Evolutionary conservation across 2,329 filamentous ascomycete species (phyloP).

Genomic region (Fusarium irregulare): DNA sequence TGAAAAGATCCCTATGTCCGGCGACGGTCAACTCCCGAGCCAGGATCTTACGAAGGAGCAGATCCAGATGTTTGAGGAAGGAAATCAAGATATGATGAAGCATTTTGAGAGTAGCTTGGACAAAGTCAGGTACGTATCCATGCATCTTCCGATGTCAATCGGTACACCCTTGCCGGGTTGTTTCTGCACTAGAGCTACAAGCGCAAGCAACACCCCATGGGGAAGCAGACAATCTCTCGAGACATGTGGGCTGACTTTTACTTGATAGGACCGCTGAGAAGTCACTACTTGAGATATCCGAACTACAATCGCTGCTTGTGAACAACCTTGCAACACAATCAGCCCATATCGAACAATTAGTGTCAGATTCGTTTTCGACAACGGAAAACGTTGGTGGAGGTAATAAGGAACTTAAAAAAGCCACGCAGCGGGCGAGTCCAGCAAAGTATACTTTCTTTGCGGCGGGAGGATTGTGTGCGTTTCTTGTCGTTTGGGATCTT

Average conservation of each 20-base stretch:
- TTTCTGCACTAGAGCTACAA: constrained; percentile 10
- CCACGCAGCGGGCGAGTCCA: constrained; percentile 76
- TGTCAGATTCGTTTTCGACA: constrained; percentile 83
- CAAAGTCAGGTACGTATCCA: constrained; percentile 82
- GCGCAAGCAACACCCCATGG: constrained; percentile 12
- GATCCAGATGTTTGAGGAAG: constrained; percentile 90
- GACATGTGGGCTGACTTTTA: constrained; percentile 28
- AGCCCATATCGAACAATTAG: constrained; percentile 88
- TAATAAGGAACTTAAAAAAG: constrained; percentile 91
- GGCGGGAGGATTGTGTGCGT: constrained; percentile 79
- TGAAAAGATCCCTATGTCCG: constrained; percentile 36
- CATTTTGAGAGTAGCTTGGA: constrained; percentile 94
- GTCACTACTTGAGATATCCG: constrained; percentile 90
- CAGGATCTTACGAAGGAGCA: constrained; percentile 82
- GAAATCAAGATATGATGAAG: constrained; percentile 91
- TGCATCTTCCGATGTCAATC: neutral
- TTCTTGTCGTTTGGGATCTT: constrained; percentile 82
- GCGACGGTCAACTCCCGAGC: constrained; percentile 40
- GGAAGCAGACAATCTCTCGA: neutral
- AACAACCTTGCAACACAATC: constrained; percentile 87
- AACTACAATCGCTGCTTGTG: constrained; percentile 89
- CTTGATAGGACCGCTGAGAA: constrained; percentile 80
- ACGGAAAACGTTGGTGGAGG: constrained; percentile 88
- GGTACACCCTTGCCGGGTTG: constrained; percentile 12
- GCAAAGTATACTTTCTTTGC: constrained; percentile 84